These are phyloP conservation scores for Colletotrichum spaethianum DNA, from an alignment of 2,329 filamentous ascomycete species.

Conservation along the genomic window DNA sequence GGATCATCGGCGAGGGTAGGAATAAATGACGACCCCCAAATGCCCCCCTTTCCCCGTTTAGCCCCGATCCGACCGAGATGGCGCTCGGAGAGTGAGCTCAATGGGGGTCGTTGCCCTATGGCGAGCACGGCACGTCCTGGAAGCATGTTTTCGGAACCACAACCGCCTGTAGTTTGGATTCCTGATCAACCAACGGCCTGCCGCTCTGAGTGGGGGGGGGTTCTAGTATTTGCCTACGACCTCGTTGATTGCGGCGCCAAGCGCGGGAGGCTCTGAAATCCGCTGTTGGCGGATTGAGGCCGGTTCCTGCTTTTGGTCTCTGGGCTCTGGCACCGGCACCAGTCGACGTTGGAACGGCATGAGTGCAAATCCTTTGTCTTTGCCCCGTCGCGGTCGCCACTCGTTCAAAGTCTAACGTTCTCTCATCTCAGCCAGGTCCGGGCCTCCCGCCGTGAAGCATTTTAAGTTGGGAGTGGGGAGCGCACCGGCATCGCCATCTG, in stretches of 20 bases:
- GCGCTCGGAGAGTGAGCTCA: constrained; percentile 2
- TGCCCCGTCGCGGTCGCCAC: constrained; percentile 5
- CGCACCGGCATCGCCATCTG: constrained; percentile 7
- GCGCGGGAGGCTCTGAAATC: constrained; percentile 3
- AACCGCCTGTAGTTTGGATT: background rate
- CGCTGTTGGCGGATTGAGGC: background rate
- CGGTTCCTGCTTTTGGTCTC: constrained; percentile 5
- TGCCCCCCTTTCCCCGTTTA: constrained; percentile 1
- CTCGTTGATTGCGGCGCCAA: constrained; percentile 5
- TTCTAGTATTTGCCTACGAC: background rate
- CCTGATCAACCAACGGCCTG: background rate
- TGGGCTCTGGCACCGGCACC: no score
- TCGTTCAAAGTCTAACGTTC: constrained; percentile 22
- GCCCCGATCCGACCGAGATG: constrained; percentile 17
- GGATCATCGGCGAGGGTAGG: constrained; percentile 7
- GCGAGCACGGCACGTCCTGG: background rate
- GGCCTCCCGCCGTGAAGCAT: constrained; percentile 32
- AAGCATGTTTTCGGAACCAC: background rate
- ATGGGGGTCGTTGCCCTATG: constrained; percentile 1
- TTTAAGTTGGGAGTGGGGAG: constrained; percentile 15
- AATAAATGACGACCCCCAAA: constrained; percentile 3
- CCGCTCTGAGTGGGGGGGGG: background rate
- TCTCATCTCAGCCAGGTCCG: constrained; percentile 26
- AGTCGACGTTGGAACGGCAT: constrained; percentile 7
- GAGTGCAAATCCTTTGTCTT: constrained; percentile 13